These are phyloP conservation scores for Stagonosporopsis tanaceti DNA, from an alignment of 2,329 filamentous ascomycete species.

Conservation along the genomic window DNA sequence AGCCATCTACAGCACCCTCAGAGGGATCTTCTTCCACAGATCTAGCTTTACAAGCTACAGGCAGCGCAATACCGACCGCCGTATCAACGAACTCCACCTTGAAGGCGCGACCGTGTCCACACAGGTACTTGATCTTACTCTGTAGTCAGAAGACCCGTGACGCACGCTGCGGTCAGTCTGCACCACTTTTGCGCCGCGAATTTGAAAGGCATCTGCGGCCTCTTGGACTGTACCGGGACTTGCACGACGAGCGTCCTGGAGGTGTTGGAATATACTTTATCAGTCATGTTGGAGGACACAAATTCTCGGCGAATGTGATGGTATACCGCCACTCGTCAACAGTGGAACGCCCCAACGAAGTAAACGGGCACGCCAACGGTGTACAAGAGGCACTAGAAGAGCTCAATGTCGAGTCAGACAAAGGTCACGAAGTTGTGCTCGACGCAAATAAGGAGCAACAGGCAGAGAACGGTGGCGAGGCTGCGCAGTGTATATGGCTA, in stretches of 20 bases:
- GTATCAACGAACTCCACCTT: slow-evolving; percentile 52
- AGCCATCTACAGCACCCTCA: slow-evolving; percentile 22
- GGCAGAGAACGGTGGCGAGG: slow-evolving; percentile 54
- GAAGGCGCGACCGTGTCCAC: slow-evolving; percentile 73
- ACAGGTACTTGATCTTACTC: slow-evolving; percentile 86
- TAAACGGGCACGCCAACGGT: slow-evolving; percentile 33
- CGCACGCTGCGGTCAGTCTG: slow-evolving; percentile 91
- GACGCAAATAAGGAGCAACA: slow-evolving; percentile 49
- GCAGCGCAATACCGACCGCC: slow-evolving; percentile 34
- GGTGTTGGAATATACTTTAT: slow-evolving; percentile 97
- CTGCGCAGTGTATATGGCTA: slow-evolving; percentile 91
- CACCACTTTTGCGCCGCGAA: slow-evolving; percentile 86
- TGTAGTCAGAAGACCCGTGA: slow-evolving; percentile 96
- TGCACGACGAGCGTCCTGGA: slow-evolving; percentile 86
- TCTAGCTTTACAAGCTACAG: slow-evolving; percentile 25
- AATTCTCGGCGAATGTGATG: slow-evolving; percentile 94
- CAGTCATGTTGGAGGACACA: slow-evolving; percentile 94
- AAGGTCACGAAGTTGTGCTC: slow-evolving; percentile 45
- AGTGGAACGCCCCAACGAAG: slow-evolving; percentile 25
- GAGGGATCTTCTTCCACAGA: slow-evolving; percentile 19
- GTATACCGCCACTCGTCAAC: slow-evolving; percentile 72
- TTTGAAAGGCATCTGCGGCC: slow-evolving; percentile 88
- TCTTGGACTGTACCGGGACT: slow-evolving; percentile 82
- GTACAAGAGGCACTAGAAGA: slow-evolving; percentile 48
- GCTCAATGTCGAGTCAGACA: slow-evolving; percentile 50